Evolutionary conservation across 768 basidiomycete genomes (phyloP), one percentile per base, ranked within the genome.

Genomic region (Lactarius akahatsu): DNA sequence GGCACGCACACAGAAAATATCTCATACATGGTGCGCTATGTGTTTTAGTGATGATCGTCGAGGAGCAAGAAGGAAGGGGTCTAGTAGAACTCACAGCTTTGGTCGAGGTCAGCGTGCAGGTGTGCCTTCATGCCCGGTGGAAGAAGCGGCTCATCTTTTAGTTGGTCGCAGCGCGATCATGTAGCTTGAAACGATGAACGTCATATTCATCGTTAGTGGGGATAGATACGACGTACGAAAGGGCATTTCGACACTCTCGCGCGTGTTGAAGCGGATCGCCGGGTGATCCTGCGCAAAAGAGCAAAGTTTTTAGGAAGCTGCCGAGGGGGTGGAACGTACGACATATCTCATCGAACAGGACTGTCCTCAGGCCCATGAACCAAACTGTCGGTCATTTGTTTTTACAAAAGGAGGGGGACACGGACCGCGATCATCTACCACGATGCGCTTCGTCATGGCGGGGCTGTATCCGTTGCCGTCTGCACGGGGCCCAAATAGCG

Each of bases 401-500:
- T n/a, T 20, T 23, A 20, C 9, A 23, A 3, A 9, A n/a, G 45
- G 28, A 11, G 6, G 18, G 0, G 28, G 63, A 9, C 4, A 73
- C 82, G 61, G 67, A 87, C 87, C 77, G 73, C 86, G 82, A n/a
- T n/a, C n/a, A n/a, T 95, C 91, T 57, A 87, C 76, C 0, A 94
- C 87, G 16, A 96, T 89, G 4, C 85, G 76, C 73, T 94, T 95
- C 0, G 94, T 93, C 4, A 97, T 96, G 5, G 90, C 93, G 0
- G 80, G 0, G 96, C 96, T 1, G 96, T 98, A 77, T 99, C 96
- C 0, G 96, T 99, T 36, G 97, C 98, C 97, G 98, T 99, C 77
- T 99, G 97, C 1, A 94, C 81, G 2, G 87, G 79, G 0, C 94
- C 95, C 9, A 99, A 81, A 76, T 91, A 92, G 38, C 97, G 84